These are phyloP conservation scores for Ophiocordyceps camponoti-leonardi DNA, from an alignment of 2,329 filamentous ascomycete species.

Conservation along the genomic window DNA sequence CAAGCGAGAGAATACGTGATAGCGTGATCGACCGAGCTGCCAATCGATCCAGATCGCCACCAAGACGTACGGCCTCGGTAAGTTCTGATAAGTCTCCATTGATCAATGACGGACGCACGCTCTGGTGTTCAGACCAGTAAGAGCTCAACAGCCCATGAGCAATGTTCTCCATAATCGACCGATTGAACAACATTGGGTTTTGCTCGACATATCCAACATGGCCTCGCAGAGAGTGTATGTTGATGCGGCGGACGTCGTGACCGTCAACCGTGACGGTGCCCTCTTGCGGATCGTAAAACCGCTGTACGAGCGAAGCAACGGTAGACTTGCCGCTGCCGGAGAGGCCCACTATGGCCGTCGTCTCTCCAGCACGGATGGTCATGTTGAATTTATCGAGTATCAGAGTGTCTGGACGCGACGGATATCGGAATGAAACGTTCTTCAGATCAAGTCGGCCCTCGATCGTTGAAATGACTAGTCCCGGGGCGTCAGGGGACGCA, in stretches of 20 bases:
- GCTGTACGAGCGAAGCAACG: constrained; percentile 33
- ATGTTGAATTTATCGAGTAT: constrained; percentile 27
- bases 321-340: constrained; percentile 43
- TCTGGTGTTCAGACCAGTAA: constrained; percentile 17
- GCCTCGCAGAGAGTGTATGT: constrained; percentile 24
- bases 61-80: constrained; percentile 15
- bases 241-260: constrained; percentile 26
- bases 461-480: background rate
- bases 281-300: constrained; percentile 37
- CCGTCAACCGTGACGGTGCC: constrained; percentile 31
- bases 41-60: background rate
- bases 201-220: constrained; percentile 27
- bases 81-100: constrained; percentile 14
- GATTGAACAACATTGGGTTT: constrained; percentile 24
- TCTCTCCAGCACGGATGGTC: constrained; percentile 27
- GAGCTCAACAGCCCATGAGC: constrained; percentile 30
- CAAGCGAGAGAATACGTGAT: constrained; percentile 11
- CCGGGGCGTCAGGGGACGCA: constrained; percentile 3
- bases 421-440: constrained; percentile 26
- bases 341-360: constrained; percentile 39
- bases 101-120: constrained; percentile 17
- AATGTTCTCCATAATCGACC: constrained; percentile 33
- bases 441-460: constrained; percentile 16
- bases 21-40: background rate
- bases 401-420: constrained; percentile 21